Percentiles rank a stretch among this genome's conserved stretches.
Evolutionary conservation across 2,329 filamentous ascomycete species (phyloP).

Genomic region (Massarina eburnea): DNA sequence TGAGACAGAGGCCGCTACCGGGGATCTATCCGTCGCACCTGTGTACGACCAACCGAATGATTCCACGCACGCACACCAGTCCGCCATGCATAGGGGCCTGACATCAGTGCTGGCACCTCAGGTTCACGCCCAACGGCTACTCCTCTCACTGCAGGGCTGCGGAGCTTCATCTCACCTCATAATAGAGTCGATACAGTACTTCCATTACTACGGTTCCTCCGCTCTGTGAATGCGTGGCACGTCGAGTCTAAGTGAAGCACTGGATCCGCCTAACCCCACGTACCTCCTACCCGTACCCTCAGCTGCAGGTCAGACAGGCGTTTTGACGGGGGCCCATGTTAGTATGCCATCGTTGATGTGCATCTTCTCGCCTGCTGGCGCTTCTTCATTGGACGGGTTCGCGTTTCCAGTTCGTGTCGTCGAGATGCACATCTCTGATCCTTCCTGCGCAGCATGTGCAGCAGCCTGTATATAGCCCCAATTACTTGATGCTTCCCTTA

Average conservation of each 20-base stretch:
- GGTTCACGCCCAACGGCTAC: slow-evolving; percentile 23
- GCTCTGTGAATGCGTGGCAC: slow-evolving; percentile 18
- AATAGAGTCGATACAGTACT: slow-evolving; percentile 7
- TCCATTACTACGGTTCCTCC: slow-evolving; percentile 7
- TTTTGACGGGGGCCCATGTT: slow-evolving; percentile 36
- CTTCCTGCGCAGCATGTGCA: slow-evolving; percentile 17
- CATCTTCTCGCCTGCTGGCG: slow-evolving; percentile 34
- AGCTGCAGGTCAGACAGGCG: slow-evolving; percentile 25
- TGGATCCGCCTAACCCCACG: slow-evolving; percentile 23
- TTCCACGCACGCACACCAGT: slow-evolving; percentile 35
- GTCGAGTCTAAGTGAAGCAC: slow-evolving; percentile 12
- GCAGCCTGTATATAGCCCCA: slow-evolving; percentile 38
- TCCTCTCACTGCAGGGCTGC: slow-evolving; percentile 11
- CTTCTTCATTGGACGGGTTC: slow-evolving; percentile 30
- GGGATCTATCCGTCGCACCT: slow-evolving; percentile 12
- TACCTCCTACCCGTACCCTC: slow-evolving; percentile 23
- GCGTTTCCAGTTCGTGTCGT: slow-evolving; percentile 33
- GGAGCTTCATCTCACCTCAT: slow-evolving; percentile 15
- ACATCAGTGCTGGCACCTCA: slow-evolving; percentile 21
- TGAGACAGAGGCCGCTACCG: slow-evolving; percentile 22
- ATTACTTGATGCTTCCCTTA: slow-evolving; percentile 30
- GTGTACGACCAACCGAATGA: slow-evolving; percentile 32
- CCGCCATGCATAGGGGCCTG: slow-evolving; percentile 28
- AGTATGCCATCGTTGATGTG: slow-evolving; percentile 34
- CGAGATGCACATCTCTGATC: slow-evolving; percentile 29